Conservation (phyloP, 1,284 basidiomycete species). For the Microbotryum violaceum region DNA sequence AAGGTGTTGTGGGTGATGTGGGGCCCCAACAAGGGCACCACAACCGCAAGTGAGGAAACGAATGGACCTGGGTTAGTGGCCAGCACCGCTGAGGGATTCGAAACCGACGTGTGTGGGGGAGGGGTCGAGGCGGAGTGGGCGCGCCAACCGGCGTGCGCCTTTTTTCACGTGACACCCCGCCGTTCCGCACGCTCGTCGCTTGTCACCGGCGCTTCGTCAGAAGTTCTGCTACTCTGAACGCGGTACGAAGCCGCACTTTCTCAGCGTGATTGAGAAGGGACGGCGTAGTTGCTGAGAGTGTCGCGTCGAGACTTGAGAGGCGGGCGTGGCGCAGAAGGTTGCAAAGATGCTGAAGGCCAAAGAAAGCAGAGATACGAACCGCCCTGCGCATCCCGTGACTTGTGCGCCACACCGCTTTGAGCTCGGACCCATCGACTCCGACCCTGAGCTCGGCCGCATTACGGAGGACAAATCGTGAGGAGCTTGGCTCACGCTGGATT, state of each 20-base stretch:
- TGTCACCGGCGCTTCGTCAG: background rate
- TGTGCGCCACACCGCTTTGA: too few relatives aligned
- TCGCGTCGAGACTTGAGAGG: background rate
- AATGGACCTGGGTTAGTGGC: background rate
- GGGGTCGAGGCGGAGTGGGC: too few relatives aligned
- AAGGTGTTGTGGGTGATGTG: background rate
- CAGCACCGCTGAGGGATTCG: background rate
- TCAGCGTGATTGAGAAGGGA: background rate
- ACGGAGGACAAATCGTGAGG: too few relatives aligned
- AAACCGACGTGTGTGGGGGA: background rate
- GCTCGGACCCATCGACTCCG: too few relatives aligned
- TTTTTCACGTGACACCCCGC: background rate
- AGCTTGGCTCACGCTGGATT: too few relatives aligned
- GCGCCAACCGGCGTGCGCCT: background rate
- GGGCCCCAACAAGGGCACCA: background rate
- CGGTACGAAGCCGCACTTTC: too few relatives aligned
- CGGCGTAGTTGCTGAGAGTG: background rate
- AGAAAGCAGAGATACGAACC: background rate
- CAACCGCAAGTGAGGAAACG: slow-evolving; percentile 1
- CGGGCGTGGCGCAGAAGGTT: background rate
- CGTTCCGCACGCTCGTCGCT: background rate
- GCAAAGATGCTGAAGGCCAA: background rate
- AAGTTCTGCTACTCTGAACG: background rate
- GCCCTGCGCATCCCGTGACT: too few relatives aligned
- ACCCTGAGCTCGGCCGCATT: too few relatives aligned